Evolutionary conservation across 1,284 basidiomycete genomes (phyloP).

Genomic region (Lentinula novae-zelandiae): DNA sequence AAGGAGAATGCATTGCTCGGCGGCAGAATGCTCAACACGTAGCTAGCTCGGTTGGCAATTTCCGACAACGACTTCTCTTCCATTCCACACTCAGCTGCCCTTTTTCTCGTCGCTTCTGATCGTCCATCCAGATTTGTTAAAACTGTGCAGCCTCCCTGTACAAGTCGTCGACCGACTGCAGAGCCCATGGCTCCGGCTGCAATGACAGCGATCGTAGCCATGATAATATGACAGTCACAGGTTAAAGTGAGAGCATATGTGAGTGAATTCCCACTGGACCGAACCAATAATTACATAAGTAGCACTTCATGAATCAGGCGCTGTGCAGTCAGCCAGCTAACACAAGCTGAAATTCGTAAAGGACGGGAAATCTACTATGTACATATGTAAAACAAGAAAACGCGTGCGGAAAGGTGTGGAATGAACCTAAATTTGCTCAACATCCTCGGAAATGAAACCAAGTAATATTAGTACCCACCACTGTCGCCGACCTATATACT

Average conservation of each 20-base stretch:
- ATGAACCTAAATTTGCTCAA: no score
- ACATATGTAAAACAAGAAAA: no score
- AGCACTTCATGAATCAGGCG: no score
- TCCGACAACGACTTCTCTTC: slow-evolving; percentile 41
- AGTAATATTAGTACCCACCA: no score
- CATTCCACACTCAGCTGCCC: slow-evolving; percentile 53
- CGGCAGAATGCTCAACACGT: slow-evolving; percentile 56
- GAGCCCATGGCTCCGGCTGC: slow-evolving; percentile 38
- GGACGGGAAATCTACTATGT: no score
- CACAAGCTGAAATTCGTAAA: no score
- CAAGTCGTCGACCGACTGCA: slow-evolving; percentile 26
- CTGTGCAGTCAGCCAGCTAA: no score
- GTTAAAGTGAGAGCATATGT: not conserved
- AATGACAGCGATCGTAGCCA: slow-evolving; percentile 35
- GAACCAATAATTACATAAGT: no score
- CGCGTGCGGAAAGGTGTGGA: no score
- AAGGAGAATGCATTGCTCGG: slow-evolving; percentile 50
- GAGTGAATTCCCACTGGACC: not conserved
- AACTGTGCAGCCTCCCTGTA: slow-evolving; percentile 40
- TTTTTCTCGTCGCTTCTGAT: slow-evolving; percentile 40
- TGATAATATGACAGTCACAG: not conserved
- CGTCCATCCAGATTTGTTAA: slow-evolving; percentile 49
- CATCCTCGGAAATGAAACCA: no score
- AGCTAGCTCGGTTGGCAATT: slow-evolving; percentile 38
- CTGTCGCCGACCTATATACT: no score